Conservation (phyloP, 305 asterid genomes). For the Ilex paraguariensis region DNA sequence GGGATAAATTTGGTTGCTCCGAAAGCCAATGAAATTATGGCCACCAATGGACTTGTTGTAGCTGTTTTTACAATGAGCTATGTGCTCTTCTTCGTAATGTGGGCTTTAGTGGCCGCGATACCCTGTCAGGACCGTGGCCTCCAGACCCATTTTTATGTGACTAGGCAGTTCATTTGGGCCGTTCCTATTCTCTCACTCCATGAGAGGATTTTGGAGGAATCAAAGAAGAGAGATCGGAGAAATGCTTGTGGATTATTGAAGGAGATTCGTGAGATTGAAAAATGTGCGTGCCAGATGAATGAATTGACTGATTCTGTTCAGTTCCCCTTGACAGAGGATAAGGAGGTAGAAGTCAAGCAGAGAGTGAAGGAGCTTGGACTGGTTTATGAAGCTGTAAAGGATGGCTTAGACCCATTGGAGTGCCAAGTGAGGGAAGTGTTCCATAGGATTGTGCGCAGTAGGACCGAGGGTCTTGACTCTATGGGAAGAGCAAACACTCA, state of each 20-base stretch:
- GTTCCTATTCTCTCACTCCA: slow-evolving; percentile 31
- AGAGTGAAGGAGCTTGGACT: slow-evolving; percentile 19
- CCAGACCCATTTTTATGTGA: slow-evolving; percentile 32
- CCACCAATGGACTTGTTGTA: slow-evolving; percentile 34
- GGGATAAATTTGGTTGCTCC: slow-evolving; percentile 32
- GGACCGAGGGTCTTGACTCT: slow-evolving; percentile 47
- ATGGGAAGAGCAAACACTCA: slow-evolving; percentile 23
- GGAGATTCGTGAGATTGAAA: slow-evolving; percentile 48
- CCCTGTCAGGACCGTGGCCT: slow-evolving; percentile 56
- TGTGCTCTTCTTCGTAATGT: slow-evolving; percentile 38
- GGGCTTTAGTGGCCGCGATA: slow-evolving; percentile 64
- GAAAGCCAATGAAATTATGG: slow-evolving; percentile 18
- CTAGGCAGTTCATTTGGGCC: slow-evolving; percentile 39
- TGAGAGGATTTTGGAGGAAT: slow-evolving; percentile 49
- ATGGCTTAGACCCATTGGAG: slow-evolving; percentile 57
- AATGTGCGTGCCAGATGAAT: slow-evolving; percentile 31
- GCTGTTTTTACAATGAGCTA: slow-evolving; percentile 46
- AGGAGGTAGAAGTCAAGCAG: slow-evolving; percentile 34
- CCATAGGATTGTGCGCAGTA: slow-evolving; percentile 46
- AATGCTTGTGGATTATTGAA: slow-evolving; percentile 38
- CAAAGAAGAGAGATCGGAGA: slow-evolving; percentile 40
- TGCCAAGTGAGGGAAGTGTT: slow-evolving; percentile 59
- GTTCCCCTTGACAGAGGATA: slow-evolving; percentile 39
- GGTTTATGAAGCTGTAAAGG: slow-evolving; percentile 32
- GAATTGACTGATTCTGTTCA: slow-evolving; percentile 30